Conservation (phyloP, 345 rosid species). For the Syzygium grande region DNA sequence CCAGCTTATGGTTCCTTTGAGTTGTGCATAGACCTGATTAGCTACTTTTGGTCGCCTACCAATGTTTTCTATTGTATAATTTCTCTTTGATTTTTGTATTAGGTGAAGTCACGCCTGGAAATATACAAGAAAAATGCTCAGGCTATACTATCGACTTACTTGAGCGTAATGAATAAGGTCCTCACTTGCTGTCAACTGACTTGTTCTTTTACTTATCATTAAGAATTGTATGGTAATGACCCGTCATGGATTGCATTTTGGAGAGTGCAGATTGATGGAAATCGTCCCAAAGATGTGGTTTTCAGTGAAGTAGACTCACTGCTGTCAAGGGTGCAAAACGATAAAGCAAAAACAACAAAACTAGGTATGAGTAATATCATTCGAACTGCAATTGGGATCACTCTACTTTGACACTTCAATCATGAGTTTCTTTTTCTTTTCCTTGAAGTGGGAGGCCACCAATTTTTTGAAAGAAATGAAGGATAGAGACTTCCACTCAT, state of each 20-base stretch:
- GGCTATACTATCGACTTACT: constrained; percentile 53
- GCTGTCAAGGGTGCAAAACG: constrained; percentile 39
- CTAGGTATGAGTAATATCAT: constrained; percentile 12
- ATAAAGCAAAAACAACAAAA: constrained; percentile 20
- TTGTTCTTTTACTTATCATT: neutral
- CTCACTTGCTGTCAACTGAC: neutral
- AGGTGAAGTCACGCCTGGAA: constrained; percentile 76
- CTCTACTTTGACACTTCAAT: neutral
- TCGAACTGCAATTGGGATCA: neutral
- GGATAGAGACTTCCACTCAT: neutral
- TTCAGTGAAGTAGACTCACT: constrained; percentile 53
- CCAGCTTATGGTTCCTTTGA: neutral
- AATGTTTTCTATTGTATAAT: neutral
- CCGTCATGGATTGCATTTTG: neutral
- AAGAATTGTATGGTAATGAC: neutral
- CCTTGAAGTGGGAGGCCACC: neutral
- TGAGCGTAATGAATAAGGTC: constrained; percentile 58
- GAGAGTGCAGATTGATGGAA: constrained; percentile 66
- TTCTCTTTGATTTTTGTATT: neutral
- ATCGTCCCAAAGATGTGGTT: constrained; percentile 55
- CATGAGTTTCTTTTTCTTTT: neutral
- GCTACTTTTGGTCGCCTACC: neutral
- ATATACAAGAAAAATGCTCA: constrained; percentile 74
- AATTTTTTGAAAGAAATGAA: neutral
- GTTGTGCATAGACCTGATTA: neutral